phyloP scores from a whole-genome alignment of 306 rosid genomes.

The Ammopiptanthus mongolicus region DNA sequence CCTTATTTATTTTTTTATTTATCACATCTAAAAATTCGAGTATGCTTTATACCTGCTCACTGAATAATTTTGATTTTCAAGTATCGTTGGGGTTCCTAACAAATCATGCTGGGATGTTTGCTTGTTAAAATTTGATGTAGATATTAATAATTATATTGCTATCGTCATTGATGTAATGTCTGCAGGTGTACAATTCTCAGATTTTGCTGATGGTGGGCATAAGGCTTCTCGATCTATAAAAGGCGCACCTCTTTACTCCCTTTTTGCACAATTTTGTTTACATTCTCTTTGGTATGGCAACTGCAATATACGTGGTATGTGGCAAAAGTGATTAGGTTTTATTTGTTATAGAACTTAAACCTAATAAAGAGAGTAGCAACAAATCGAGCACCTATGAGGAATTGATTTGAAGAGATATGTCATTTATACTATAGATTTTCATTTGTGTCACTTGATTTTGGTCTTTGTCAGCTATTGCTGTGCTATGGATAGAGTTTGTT shows the following conservation, averaged over 20 bases:
- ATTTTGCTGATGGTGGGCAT: constrained; percentile 39
- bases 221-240: constrained; percentile 71
- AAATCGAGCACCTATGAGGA: constrained; percentile 4
- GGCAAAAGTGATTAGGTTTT: constrained; percentile 21
- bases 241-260: constrained; percentile 81
- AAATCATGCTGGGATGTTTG: constrained; percentile 6
- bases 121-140: constrained; percentile 2
- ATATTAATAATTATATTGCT: constrained; percentile 7
- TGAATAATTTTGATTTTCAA: background rate
- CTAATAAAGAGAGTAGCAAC: constrained; percentile 1
- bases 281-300: constrained; percentile 92
- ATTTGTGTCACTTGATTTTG: constrained; percentile 21
- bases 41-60: constrained; percentile 1
- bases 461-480: constrained; percentile 66
- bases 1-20: background rate
- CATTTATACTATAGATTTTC: constrained; percentile 21
- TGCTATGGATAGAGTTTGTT: constrained; percentile 92
- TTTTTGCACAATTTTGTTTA: constrained; percentile 85
- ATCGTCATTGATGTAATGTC: constrained; percentile 13
- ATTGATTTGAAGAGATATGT: constrained; percentile 10
- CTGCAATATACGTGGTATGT: constrained; percentile 90
- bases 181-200: constrained; percentile 47
- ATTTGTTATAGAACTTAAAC: constrained; percentile 18
- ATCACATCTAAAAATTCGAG: background rate
- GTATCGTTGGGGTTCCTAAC: background rate